A percentile compares a stretch with the other conserved stretches of the same genome.
These are phyloP conservation scores for Noccaea bulbosa DNA, from an alignment of 345 rosid genomes.

Conservation along the genomic window DNA sequence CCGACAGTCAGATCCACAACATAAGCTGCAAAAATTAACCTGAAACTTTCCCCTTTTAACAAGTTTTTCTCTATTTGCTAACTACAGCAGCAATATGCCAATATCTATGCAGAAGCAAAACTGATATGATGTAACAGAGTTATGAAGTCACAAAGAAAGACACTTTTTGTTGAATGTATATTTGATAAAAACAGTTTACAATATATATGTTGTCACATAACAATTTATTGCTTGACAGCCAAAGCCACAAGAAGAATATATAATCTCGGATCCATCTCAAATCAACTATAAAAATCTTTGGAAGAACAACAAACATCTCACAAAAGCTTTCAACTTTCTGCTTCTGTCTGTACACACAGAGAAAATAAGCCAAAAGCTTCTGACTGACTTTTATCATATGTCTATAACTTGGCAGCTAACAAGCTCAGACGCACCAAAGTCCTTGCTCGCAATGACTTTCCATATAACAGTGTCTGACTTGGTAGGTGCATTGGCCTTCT, in stretches of 20 bases:
- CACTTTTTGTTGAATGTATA: not conserved
- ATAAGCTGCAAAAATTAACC: slow-evolving; percentile 15
- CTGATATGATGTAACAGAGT: too few species aligned
- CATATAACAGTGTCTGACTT: slow-evolving; percentile 48
- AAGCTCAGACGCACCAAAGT: slow-evolving; percentile 49
- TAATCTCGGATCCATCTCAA: not conserved
- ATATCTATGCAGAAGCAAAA: too few species aligned
- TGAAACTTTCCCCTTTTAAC: not conserved
- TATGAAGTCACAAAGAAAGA: slow-evolving; percentile 6
- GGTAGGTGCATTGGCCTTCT: slow-evolving; percentile 25
- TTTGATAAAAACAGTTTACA: not conserved
- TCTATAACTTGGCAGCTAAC: slow-evolving; percentile 57
- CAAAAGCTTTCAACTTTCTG: slow-evolving; percentile 24
- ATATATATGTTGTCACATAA: slow-evolving; percentile 25
- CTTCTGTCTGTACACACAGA: slow-evolving; percentile 39
- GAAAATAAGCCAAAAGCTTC: not conserved
- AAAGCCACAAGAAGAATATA: slow-evolving; percentile 28
- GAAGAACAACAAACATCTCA: slow-evolving; percentile 8
- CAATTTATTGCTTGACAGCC: slow-evolving; percentile 35
- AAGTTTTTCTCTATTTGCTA: not conserved
- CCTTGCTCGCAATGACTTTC: slow-evolving; percentile 51
- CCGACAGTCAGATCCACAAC: not conserved
- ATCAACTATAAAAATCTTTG: too few species aligned
- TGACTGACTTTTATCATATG: slow-evolving; percentile 27
- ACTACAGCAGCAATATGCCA: too few species aligned